Conservation (phyloP, 371 early-diverging fungal species). For the Rhizomucor pusillus region DNA sequence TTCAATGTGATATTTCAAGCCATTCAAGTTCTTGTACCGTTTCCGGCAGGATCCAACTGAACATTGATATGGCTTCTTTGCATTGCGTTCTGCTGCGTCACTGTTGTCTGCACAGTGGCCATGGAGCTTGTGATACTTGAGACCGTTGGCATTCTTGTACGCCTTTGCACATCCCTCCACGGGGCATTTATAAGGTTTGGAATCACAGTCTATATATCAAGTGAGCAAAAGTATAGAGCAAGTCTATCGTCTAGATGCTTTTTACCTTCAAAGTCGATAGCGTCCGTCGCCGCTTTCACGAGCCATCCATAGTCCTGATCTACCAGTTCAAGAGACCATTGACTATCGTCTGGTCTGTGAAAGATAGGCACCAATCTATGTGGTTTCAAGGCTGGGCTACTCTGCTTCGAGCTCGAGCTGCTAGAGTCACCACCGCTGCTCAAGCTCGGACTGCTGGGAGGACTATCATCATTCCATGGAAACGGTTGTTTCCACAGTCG, state of each 20-base stretch:
- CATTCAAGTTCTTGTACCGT: constrained; percentile 95
- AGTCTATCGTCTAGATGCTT: not conserved
- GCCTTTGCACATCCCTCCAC: constrained; percentile 19
- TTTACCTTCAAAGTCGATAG: not conserved
- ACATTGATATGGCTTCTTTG: constrained; percentile 80
- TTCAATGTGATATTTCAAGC: constrained; percentile 91
- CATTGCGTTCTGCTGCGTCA: constrained; percentile 33
- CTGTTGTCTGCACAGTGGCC: constrained; percentile 19
- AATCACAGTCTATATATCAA: constrained; percentile 63
- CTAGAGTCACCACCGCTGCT: too few relatives aligned
- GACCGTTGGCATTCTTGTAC: constrained; percentile 15
- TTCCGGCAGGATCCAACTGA: constrained; percentile 77
- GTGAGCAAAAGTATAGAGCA: not conserved
- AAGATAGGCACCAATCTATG: too few relatives aligned
- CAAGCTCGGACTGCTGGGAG: too few relatives aligned
- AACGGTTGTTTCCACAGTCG: too few relatives aligned
- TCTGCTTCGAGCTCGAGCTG: too few relatives aligned
- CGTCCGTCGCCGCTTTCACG: not conserved
- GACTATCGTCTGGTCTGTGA: too few relatives aligned
- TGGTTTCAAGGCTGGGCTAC: too few relatives aligned
- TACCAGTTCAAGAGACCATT: too few relatives aligned
- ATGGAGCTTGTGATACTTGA: constrained; percentile 15
- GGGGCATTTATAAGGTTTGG: constrained; percentile 57
- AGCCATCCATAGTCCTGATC: not conserved
- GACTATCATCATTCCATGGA: too few relatives aligned